Base-by-base conservation (phyloP, 2,329 filamentous ascomycete genomes). In the Zalaria sp. region DNA sequence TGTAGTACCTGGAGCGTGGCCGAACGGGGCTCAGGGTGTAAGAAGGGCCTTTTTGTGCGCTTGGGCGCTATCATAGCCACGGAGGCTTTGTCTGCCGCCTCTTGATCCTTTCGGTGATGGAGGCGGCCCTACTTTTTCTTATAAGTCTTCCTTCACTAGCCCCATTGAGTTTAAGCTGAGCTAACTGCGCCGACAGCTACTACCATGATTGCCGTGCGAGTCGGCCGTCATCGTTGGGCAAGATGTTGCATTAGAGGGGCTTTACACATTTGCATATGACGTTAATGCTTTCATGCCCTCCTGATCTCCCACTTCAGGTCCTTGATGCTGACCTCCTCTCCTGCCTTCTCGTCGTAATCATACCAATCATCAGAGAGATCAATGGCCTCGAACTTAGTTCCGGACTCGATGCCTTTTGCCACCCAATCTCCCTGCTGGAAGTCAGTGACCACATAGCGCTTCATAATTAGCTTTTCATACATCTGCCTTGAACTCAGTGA, bases 321-420 rank as follows among this genome's bases (percentile, higher is more conserved):
- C 58, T 86, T 43, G 27, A 48, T 48, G 40, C 46, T 48, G 31
- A 48, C 46, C 32, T 48, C 43, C 8, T 48, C 46, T 7, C 44
- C 35, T 26, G 46, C 43, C 31, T 48, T 48, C 27, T 48, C 46
- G 11, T 48, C 46, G 55, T 96, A 98, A 53, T 96, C 89, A 61
- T 83, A 98, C 91, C 91, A 98, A 54, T 98, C 91, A 27, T 98
- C 91, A 0, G 69, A 68, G 42, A 98, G 64, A 51, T 96, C 88
- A 41, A 96, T 83, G 4, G 65, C 77, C 0, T 76, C 71, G 56
- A 98, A 98, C 53, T 85, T 83, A 34, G 83, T 91, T 6, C 71
- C 72, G 0, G 86, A 87, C 11, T 95, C 88, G 10, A 73, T 46
- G 3, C 88, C 91, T 37, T 83, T 85, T 0, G 82, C 88, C 43